A percentile compares a stretch with the other conserved stretches of the same genome.
Evolutionary conservation across 495 filamentous ascomycete genomes (phyloP).

Genomic region (Penicillium herquei): DNA sequence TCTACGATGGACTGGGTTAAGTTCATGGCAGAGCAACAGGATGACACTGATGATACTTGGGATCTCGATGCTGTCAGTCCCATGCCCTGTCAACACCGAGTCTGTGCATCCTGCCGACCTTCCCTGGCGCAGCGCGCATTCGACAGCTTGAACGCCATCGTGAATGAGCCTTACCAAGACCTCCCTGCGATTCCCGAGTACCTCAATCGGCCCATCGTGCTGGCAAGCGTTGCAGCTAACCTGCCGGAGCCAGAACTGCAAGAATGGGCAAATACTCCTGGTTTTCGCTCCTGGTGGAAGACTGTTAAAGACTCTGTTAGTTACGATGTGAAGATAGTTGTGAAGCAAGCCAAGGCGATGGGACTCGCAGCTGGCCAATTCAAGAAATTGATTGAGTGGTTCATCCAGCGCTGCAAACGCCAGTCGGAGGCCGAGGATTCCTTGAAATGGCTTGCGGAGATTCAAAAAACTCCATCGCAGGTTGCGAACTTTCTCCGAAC

Average conservation of each 20-base stretch:
- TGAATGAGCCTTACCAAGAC: constrained; percentile 5
- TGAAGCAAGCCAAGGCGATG: not conserved
- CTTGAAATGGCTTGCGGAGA: not conserved
- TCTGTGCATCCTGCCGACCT: not conserved
- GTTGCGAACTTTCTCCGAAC: not conserved
- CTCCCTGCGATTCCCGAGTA: constrained; percentile 13
- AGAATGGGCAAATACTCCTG: not conserved
- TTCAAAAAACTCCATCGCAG: not conserved
- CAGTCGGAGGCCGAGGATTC: not conserved
- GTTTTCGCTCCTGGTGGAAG: not conserved
- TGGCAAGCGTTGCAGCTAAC: not conserved
- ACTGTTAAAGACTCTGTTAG: not conserved
- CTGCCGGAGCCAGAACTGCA: not conserved
- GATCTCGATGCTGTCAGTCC: constrained; percentile 1
- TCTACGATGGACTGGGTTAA: not conserved
- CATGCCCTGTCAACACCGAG: not conserved
- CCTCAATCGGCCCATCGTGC: constrained; percentile 7
- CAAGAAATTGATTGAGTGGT: not conserved
- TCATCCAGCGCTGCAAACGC: not conserved
- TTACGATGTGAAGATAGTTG: not conserved
- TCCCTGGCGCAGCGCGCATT: not conserved
- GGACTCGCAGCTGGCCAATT: not conserved
- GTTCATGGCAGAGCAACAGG: not conserved
- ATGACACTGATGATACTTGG: not conserved
- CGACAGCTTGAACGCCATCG: constrained; percentile 9